Percentiles rank a stretch among this genome's conserved stretches.
Evolutionary conservation across 1,284 basidiomycete species (phyloP).

Genomic region (Trichosporon sp.): DNA sequence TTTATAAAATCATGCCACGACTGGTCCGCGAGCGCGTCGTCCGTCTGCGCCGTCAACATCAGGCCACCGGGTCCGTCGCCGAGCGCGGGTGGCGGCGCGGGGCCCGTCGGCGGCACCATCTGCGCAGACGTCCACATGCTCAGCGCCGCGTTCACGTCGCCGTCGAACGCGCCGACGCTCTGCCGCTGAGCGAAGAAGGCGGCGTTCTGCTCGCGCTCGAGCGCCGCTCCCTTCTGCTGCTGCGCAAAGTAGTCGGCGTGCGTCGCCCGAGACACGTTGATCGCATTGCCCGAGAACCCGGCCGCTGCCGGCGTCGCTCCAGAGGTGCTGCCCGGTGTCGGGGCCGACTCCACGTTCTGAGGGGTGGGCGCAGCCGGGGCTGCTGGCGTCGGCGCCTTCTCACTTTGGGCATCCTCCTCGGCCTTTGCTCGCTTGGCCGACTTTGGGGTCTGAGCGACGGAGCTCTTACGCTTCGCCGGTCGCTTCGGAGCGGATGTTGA

Average conservation of each 20-base stretch:
- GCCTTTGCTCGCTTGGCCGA: conserved; percentile 15
- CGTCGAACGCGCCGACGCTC: conserved; percentile 7
- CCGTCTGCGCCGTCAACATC: conserved; percentile 3
- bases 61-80: neutral
- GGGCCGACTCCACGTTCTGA: conserved; percentile 5
- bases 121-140: conserved; percentile 17
- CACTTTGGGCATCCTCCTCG: conserved; percentile 11
- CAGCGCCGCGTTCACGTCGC: conserved; percentile 15
- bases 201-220: conserved; percentile 10
- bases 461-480: conserved; percentile 18
- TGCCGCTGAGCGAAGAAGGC: conserved; percentile 18
- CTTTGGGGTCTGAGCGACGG: conserved; percentile 15
- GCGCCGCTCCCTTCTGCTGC: conserved; percentile 18
- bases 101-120: neutral
- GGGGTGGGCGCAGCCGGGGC: neutral
- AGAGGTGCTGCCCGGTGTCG: conserved; percentile 3
- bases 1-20: conserved; percentile 27
- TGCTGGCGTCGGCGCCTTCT: conserved; percentile 8
- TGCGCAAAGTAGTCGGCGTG: conserved; percentile 24
- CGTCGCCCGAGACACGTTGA: conserved; percentile 12
- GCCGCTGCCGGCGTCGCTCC: conserved; percentile 11
- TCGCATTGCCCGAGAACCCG: conserved; percentile 16
- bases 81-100: neutral
- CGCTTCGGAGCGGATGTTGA: conserved; percentile 7
- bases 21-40: conserved; percentile 23